These are phyloP conservation scores for Adiantum capillusveneris DNA, from an alignment of 75 land plant genomes.

Conservation along the genomic window DNA sequence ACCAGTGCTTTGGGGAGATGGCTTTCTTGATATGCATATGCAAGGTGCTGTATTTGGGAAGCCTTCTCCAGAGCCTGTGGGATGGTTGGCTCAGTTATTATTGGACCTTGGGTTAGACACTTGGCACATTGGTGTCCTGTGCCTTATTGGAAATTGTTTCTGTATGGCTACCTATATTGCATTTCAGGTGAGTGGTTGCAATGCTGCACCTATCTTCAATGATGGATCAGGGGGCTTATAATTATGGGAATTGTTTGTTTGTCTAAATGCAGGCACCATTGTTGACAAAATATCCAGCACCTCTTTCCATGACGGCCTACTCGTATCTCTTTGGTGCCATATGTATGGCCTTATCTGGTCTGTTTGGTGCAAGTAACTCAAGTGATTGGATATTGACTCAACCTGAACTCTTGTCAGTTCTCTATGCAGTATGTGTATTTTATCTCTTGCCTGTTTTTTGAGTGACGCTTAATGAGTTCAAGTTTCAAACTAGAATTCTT, in stretches of 20 bases:
- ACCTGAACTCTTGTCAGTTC: conserved; percentile 59
- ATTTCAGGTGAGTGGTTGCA: conserved; percentile 54
- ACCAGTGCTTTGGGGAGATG: conserved; percentile 49
- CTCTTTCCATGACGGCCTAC: conserved; percentile 78
- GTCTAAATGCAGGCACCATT: conserved; percentile 37
- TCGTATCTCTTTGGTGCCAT: conserved; percentile 78
- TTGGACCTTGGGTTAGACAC: conserved; percentile 47
- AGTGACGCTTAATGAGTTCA: neutral
- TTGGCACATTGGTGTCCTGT: conserved; percentile 88
- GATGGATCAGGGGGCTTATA: no score
- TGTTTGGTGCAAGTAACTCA: conserved; percentile 36
- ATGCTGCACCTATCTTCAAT: no score
- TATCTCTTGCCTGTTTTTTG: neutral
- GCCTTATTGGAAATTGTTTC: conserved; percentile 86
- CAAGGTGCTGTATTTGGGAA: conserved; percentile 46
- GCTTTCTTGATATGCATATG: conserved; percentile 24
- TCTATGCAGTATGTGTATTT: conserved; percentile 69
- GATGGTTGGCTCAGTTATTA: conserved; percentile 51
- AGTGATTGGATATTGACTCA: conserved; percentile 71
- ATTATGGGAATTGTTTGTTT: no score
- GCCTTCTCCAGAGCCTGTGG: conserved; percentile 74
- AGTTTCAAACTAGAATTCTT: neutral
- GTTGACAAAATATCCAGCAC: conserved; percentile 67
- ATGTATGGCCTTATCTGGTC: conserved; percentile 55
- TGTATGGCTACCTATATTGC: conserved; percentile 82